phyloP scores from a whole-genome alignment of 352 stramenopile species.

The Pythium graminicola region DNA sequence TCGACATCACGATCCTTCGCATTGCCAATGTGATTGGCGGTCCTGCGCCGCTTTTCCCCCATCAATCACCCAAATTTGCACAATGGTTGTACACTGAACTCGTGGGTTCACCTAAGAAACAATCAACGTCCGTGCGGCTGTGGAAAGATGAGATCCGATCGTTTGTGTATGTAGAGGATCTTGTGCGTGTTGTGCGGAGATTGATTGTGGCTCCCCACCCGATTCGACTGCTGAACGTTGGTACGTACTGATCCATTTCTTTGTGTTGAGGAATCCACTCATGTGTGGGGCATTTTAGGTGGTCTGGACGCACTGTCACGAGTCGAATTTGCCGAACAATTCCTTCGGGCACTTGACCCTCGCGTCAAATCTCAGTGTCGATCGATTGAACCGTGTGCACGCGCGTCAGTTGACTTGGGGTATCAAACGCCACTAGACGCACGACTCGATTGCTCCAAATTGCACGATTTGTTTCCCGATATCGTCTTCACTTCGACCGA shows the following conservation, averaged over 20 bases:
- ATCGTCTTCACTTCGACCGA: conserved; percentile 10
- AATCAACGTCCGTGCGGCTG: conserved; percentile 25
- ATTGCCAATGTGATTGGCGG: conserved; percentile 61
- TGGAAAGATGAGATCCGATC: conserved; percentile 65
- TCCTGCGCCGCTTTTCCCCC: conserved; percentile 28
- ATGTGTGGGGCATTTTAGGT: too few relatives aligned
- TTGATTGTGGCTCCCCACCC: conserved; percentile 12
- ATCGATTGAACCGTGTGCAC: conserved; percentile 23
- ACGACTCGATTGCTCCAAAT: conserved; percentile 27
- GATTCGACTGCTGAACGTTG: conserved; percentile 40
- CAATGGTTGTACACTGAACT: conserved; percentile 53
- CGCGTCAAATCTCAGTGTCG: background rate
- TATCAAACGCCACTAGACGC: conserved; percentile 44
- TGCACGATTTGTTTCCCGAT: conserved; percentile 24
- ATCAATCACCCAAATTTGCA: conserved; percentile 50
- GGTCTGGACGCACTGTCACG: conserved; percentile 41
- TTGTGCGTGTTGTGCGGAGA: conserved; percentile 33
- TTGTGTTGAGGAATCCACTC: too few relatives aligned
- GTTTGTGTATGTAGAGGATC: conserved; percentile 48
- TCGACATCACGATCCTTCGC: conserved; percentile 27
- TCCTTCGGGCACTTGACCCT: conserved; percentile 17
- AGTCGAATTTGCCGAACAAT: conserved; percentile 34
- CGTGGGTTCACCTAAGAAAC: conserved; percentile 8
- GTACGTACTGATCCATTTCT: too few relatives aligned
- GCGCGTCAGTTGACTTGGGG: conserved; percentile 34